Conservation (phyloP, 192 early-diverging fungal genomes). For the Rhizophagus prolifer region DNA sequence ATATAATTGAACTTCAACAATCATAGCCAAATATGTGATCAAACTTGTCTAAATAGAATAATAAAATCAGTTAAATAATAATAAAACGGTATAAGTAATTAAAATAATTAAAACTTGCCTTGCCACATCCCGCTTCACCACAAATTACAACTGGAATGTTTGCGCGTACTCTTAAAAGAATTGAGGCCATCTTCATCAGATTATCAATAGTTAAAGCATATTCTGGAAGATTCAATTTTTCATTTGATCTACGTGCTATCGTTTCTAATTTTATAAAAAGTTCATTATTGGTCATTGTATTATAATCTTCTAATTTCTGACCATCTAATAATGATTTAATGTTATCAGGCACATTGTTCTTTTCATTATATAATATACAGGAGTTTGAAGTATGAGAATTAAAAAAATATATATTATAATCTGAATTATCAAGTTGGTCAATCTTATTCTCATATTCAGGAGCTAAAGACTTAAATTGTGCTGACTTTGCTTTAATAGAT, state of each 20-base stretch:
- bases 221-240: not conserved
- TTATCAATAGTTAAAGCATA: not conserved
- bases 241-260: slow-evolving; percentile 14
- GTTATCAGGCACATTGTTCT: not conserved
- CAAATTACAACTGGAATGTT: not conserved
- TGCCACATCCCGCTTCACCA: too few species aligned
- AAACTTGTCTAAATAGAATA: not conserved
- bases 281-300: not conserved
- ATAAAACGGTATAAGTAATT: too few species aligned
- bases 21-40: too few species aligned
- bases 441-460: too few species aligned
- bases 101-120: not conserved
- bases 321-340: not conserved
- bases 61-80: not conserved
- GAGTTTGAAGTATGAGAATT: not conserved
- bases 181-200: slow-evolving; percentile 11
- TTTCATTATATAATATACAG: slow-evolving; percentile 1
- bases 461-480: too few species aligned
- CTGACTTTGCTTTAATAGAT: too few species aligned
- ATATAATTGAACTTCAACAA: too few species aligned
- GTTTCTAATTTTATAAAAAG: not conserved
- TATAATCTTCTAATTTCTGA: slow-evolving; percentile 1
- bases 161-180: not conserved
- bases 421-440: too few species aligned
- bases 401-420: too few species aligned